Evolutionary conservation across 2,329 filamentous ascomycete species (phyloP).

Genomic region (Neofusicoccum parvum): DNA sequence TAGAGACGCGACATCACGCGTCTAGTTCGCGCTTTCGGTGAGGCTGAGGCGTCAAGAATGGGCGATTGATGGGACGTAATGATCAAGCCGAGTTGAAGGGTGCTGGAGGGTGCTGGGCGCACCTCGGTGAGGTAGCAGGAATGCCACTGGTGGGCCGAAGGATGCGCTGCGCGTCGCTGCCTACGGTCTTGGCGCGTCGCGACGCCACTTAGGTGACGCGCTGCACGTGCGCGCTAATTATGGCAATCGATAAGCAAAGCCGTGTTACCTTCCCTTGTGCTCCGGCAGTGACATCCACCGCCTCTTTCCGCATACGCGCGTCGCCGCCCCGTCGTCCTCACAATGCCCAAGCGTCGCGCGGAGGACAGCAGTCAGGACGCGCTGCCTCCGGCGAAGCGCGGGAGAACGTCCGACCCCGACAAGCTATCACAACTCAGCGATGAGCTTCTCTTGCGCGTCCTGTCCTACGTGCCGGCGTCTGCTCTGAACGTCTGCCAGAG

Average conservation of each 20-base stretch:
- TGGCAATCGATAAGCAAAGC: slow-evolving; percentile 13
- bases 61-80: background rate
- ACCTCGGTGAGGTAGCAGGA: background rate
- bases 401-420: slow-evolving; percentile 52
- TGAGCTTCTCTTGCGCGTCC: slow-evolving; percentile 82
- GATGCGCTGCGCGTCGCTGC: slow-evolving; percentile 8
- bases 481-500: slow-evolving; percentile 67
- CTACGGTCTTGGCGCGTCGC: background rate
- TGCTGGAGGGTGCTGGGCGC: background rate
- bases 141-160: background rate
- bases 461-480: slow-evolving; percentile 72
- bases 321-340: background rate
- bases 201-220: slow-evolving; percentile 1
- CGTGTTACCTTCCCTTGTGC: background rate
- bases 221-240: slow-evolving; percentile 2
- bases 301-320: background rate
- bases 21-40: background rate
- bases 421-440: slow-evolving; percentile 76
- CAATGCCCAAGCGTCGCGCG: slow-evolving; percentile 19
- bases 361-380: slow-evolving; percentile 33
- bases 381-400: slow-evolving; percentile 49
- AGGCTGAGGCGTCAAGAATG: background rate
- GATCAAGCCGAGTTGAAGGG: background rate
- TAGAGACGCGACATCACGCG: slow-evolving; percentile 5
- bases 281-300: background rate